Evolutionary conservation across 768 basidiomycete genomes (phyloP).

Genomic region (Boletus sp.): DNA sequence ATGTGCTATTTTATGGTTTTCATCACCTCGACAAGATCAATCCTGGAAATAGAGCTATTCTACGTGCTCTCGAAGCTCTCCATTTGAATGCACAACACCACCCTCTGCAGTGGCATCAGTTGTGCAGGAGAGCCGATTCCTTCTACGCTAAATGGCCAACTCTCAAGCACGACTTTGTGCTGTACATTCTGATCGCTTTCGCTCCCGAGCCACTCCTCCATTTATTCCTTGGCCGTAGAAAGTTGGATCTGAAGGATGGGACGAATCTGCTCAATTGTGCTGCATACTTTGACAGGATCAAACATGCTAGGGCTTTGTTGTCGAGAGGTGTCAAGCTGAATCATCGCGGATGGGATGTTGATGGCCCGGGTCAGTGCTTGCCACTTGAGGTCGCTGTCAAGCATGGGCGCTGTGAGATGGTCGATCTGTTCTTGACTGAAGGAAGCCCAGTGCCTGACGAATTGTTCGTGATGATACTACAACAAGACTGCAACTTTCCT

Average conservation of each 20-base stretch:
- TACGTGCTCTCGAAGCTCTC: background rate
- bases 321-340: background rate
- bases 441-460: background rate
- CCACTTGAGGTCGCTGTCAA: conserved; percentile 1
- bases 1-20: background rate
- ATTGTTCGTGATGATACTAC: background rate
- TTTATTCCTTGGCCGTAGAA: background rate
- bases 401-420: background rate
- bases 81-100: background rate
- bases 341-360: background rate
- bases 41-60: background rate
- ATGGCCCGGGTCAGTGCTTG: background rate
- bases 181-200: background rate
- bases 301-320: background rate
- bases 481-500: accelerated
- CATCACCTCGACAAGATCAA: background rate
- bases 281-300: background rate
- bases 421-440: background rate
- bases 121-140: background rate
- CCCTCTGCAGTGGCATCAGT: background rate
- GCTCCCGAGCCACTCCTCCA: background rate
- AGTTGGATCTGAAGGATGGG: background rate
- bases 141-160: background rate
- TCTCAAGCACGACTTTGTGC: background rate
- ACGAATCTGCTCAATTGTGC: conserved; percentile 3